phyloP scores from a whole-genome alignment of 768 basidiomycete genomes.

The Naganishia onofrii region DNA sequence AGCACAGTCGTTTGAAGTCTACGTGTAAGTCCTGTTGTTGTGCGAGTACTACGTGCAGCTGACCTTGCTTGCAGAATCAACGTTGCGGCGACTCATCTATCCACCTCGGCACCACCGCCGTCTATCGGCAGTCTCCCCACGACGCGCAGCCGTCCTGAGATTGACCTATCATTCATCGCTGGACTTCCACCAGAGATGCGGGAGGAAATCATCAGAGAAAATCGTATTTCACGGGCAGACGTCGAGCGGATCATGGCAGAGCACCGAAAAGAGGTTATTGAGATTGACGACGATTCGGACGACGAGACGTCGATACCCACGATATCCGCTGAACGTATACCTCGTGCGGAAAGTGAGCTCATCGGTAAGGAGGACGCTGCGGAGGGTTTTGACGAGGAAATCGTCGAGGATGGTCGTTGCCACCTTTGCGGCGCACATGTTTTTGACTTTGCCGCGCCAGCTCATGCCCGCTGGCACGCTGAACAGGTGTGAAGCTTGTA shows the following conservation, averaged over 20 bases:
- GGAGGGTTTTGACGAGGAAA: neutral
- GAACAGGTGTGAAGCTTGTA: neutral
- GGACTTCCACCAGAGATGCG: slow-evolving; percentile 20
- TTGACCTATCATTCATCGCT: slow-evolving; percentile 19
- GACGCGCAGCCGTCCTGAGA: neutral
- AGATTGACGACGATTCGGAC: slow-evolving; percentile 22
- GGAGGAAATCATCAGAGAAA: neutral
- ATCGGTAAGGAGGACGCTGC: neutral
- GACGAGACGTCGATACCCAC: slow-evolving; percentile 2
- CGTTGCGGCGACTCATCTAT: slow-evolving; percentile 21
- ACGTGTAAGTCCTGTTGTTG: slow-evolving; percentile 23
- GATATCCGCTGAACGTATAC: neutral
- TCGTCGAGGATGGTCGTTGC: neutral
- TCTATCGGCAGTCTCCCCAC: slow-evolving; percentile 6
- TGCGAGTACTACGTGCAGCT: neutral
- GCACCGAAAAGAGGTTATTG: slow-evolving; percentile 14
- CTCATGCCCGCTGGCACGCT: slow-evolving; percentile 30
- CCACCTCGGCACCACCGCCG: slow-evolving; percentile 20
- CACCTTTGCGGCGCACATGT: slow-evolving; percentile 13
- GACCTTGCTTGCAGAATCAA: slow-evolving; percentile 22
- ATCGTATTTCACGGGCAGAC: neutral
- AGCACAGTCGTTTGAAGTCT: slow-evolving; percentile 24
- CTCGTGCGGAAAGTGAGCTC: neutral
- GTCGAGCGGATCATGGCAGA: neutral
- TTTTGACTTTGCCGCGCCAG: slow-evolving; percentile 20